These are phyloP conservation scores for Pyrenophora graminea DNA, from an alignment of 2,329 filamentous ascomycete species.

Conservation along the genomic window DNA sequence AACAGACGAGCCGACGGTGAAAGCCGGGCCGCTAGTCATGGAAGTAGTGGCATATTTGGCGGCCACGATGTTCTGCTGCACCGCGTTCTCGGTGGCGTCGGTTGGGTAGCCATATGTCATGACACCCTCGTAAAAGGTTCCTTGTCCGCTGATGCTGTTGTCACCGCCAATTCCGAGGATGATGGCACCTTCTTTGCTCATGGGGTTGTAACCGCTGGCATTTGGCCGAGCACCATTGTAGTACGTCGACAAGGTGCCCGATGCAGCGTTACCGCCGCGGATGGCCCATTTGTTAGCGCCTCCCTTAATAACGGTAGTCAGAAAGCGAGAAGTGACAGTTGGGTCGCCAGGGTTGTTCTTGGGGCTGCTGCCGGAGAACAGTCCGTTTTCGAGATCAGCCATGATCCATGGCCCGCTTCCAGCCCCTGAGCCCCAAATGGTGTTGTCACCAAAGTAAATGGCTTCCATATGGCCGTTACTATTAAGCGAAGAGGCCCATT, in stretches of 20 bases:
- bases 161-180: conserved; percentile 74
- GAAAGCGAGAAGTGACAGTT: conserved; percentile 59
- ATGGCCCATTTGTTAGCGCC: conserved; percentile 62
- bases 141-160: conserved; percentile 63
- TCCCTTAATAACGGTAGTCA: conserved; percentile 63
- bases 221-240: conserved; percentile 62
- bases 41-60: conserved; percentile 59
- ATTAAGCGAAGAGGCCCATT: conserved; percentile 26
- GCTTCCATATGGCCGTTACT: conserved; percentile 68
- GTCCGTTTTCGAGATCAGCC: conserved; percentile 69
- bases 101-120: conserved; percentile 67
- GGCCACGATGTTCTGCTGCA: conserved; percentile 65
- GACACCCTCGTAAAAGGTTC: conserved; percentile 68
- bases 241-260: conserved; percentile 61
- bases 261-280: conserved; percentile 61
- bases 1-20: conserved; percentile 56
- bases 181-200: conserved; percentile 68
- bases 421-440: conserved; percentile 60
- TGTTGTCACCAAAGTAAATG: conserved; percentile 65
- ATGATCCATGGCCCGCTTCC: conserved; percentile 69
- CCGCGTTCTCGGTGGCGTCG: conserved; percentile 61
- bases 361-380: conserved; percentile 61
- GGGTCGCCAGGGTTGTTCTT: conserved; percentile 58
- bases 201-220: conserved; percentile 60
- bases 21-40: conserved; percentile 54